These are phyloP conservation scores for Metschnikowia dekortorum DNA, from an alignment of 805 yeast genomes.

Conservation along the genomic window DNA sequence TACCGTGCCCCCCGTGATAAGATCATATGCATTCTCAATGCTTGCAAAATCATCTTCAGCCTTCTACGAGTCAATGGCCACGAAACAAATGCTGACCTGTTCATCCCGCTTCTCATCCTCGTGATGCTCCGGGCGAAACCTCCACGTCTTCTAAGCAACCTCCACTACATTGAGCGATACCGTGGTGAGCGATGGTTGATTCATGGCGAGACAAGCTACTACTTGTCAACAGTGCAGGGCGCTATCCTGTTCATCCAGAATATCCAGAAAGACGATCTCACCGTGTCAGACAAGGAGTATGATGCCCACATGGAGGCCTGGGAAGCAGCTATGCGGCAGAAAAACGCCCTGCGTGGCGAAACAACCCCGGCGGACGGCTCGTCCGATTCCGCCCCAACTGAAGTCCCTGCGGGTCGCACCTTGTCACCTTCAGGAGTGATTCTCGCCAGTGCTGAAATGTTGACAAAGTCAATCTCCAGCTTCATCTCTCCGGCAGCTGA, in stretches of 20 bases:
- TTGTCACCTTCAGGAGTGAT: slow-evolving; percentile 38
- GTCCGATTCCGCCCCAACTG: too few relatives aligned
- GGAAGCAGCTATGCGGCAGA: slow-evolving; percentile 31
- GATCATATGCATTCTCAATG: slow-evolving; percentile 82
- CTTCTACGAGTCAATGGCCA: slow-evolving; percentile 66
- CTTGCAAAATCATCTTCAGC: slow-evolving; percentile 90
- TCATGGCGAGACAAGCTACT: slow-evolving; percentile 86
- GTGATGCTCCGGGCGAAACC: slow-evolving; percentile 71
- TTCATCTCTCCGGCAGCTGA: slow-evolving; percentile 38
- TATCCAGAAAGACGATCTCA: slow-evolving; percentile 52
- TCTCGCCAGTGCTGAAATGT: slow-evolving; percentile 45
- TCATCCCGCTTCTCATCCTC: slow-evolving; percentile 82
- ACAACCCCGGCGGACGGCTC: neutral
- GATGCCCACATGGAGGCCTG: slow-evolving; percentile 51
- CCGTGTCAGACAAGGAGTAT: slow-evolving; percentile 58
- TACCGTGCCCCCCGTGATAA: slow-evolving; percentile 95
- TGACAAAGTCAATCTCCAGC: slow-evolving; percentile 45
- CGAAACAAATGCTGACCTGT: slow-evolving; percentile 85
- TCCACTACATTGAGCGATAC: slow-evolving; percentile 81
- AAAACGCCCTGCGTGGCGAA: slow-evolving; percentile 1
- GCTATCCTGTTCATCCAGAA: slow-evolving; percentile 77
- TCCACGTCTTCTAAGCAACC: slow-evolving; percentile 63
- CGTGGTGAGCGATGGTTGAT: slow-evolving; percentile 67
- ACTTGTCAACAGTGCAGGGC: slow-evolving; percentile 83
- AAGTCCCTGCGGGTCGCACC: slow-evolving; percentile 2